Evolutionary conservation across 2,329 filamentous ascomycete genomes (phyloP), one percentile per base, ranked within the genome.

Genomic region (Claviceps fusiformis): DNA sequence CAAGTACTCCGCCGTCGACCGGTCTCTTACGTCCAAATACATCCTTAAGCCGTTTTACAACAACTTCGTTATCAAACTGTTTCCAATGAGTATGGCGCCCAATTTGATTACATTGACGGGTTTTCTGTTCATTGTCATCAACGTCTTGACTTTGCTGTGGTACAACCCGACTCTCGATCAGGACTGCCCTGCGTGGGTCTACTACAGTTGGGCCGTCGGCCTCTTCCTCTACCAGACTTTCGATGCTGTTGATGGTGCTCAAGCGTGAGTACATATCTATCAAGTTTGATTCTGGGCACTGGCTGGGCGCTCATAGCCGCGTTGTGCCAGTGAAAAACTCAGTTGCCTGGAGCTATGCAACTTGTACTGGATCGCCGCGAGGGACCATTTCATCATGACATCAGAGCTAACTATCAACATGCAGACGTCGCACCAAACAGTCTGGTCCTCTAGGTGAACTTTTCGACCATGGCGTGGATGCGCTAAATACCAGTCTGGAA

Each of bases 181-280:
- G 70, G 89, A 98, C 69, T 97, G 92, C 68, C 93, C 93, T 10
- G 68, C 81, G 1, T 98, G 93, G 93, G 92, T 98, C 17, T 98
- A 98, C 75, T 87, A 86, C 61, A 87, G 83, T 64, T 98, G 91
- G 88, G 86, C 91, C 4, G 70, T 87, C 37, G 93, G 93, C 2
- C 73, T 98, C 61, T 96, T 97, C 69, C 70, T 97, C 53, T 98
- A 98, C 71, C 93, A 98, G 79, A 97, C 92, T 1, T 96, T 98
- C 72, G 93, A 98, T 71, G 93, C 92, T 2, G 90, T 97, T 31
- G 93, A 98, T 71, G 93, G 93, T 53, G 81, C 86, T 35, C 93
- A 98, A 70, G 93, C 93, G 83, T 89, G 77, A 68, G 86, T 80
- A 3, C 17, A 50, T n/a, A 35, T 15, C 37, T 19, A n/a, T 3